Percentiles rank a stretch among this genome's conserved stretches.
These are phyloP conservation scores for Lomentospora prolificans DNA, from an alignment of 2,329 filamentous ascomycete genomes.

Conservation along the genomic window DNA sequence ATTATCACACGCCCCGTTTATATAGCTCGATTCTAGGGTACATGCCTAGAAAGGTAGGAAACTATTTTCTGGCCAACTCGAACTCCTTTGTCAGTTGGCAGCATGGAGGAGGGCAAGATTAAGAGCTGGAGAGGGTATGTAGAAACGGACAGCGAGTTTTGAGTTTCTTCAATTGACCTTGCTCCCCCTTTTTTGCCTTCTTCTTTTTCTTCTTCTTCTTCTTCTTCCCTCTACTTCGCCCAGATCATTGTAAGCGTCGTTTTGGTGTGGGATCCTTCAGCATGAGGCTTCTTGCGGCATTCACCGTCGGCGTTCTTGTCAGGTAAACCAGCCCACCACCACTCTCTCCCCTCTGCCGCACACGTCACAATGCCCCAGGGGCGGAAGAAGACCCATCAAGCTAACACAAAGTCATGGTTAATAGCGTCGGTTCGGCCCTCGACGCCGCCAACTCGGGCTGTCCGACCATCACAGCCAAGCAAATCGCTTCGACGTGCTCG, in stretches of 20 bases:
- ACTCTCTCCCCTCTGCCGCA: not conserved
- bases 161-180: too few relatives aligned
- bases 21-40: not conserved
- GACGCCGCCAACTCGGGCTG: not conserved
- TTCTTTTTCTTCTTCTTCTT: too few relatives aligned
- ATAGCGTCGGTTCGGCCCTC: not conserved
- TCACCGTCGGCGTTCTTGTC: not conserved
- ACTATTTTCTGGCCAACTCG: too few relatives aligned
- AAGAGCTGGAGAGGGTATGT: too few relatives aligned
- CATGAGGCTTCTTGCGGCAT: not conserved
- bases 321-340: not conserved
- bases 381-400: not conserved
- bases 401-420: not conserved
- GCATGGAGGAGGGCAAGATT: too few relatives aligned
- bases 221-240: too few relatives aligned
- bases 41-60: too few relatives aligned
- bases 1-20: not conserved
- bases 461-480: not conserved
- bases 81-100: too few relatives aligned
- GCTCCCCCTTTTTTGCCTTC: too few relatives aligned
- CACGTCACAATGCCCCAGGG: not conserved
- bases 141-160: too few relatives aligned
- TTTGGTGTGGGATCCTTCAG: not conserved
- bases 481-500: not conserved
- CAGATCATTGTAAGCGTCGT: too few relatives aligned